A percentile compares a stretch with the other conserved stretches of the same genome.
Conservation (phyloP, 163 green algal species). For the Scenedesmus sp. region DNA sequence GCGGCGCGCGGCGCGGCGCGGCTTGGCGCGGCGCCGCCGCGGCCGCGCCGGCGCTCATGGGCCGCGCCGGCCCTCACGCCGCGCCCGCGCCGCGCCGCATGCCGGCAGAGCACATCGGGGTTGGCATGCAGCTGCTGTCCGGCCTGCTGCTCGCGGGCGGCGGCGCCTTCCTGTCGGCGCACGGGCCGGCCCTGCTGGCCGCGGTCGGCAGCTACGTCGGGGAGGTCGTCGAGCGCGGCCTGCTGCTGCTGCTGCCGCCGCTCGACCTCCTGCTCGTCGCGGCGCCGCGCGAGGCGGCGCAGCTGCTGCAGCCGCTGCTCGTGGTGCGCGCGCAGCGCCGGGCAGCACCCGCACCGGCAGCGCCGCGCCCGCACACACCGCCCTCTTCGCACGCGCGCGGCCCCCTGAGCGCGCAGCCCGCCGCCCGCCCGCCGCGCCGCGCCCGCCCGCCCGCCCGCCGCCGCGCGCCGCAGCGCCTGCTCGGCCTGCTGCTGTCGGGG, state of each 20-base stretch:
- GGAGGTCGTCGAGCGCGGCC: slow-evolving; percentile 39
- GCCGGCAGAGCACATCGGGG: slow-evolving; percentile 39
- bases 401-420: too few relatives aligned
- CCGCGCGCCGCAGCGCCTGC: slow-evolving; percentile 14
- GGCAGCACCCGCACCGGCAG: too few relatives aligned
- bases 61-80: too few relatives aligned
- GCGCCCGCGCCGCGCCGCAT: background rate
- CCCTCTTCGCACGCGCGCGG: too few relatives aligned
- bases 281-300: slow-evolving; percentile 8
- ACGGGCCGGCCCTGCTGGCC: slow-evolving; percentile 13
- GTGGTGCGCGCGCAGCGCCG: too few relatives aligned
- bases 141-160: slow-evolving; percentile 35
- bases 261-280: slow-evolving; percentile 42
- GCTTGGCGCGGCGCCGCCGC: background rate
- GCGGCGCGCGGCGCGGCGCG: background rate
- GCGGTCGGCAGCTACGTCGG: slow-evolving; percentile 21
- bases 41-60: too few relatives aligned
- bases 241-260: slow-evolving; percentile 48
- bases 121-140: slow-evolving; percentile 41
- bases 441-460: background rate
- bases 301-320: background rate
- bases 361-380: too few relatives aligned
- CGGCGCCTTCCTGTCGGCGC: background rate
- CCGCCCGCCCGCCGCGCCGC: too few relatives aligned
- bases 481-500: slow-evolving; percentile 21